Evolutionary conservation across 2,329 filamentous ascomycete genomes (phyloP), one percentile per base, ranked within the genome.

Genomic region (Fusarium nanum): DNA sequence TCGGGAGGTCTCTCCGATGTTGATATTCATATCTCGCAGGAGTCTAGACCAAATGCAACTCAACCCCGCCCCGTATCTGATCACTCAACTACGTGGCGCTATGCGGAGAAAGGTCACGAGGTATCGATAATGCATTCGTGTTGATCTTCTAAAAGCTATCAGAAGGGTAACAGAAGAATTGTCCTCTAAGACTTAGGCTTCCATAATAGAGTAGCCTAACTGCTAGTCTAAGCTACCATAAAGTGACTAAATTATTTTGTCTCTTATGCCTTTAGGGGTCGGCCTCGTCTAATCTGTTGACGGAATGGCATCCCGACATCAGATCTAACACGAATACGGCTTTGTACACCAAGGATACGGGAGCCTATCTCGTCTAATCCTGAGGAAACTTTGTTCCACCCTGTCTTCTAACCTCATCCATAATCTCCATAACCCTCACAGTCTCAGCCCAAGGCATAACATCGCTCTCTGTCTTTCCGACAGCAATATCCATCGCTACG

Each of bases 371-470:
- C n/a, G n/a, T n/a, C n/a, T n/a, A n/a, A n/a, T 79, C 76, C 27
- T 77, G 73, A 3, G 78, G 78, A 46, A 77, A 79, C 23, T 48
- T 66, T 0, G 76, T 70, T 0, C 76, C 78, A 0, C 77, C 78
- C n/a, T 80, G 78, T 11, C 68, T 70, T 40, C 84, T 73, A 11
- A 84, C 78, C 60, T 84, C 81, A 62, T 86, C 84, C 80, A 86
- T 78, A 20, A 85, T 77, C 57, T 81, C 79, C 78, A 86, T 76
- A 0, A 85, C 78, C 0, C 81, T 77, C 13, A 86, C 57, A 0
- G 83, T 85, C 74, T 85, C 83, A 0, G 76, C 71, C 81, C 81
- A 84, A 0, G 83, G 82, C 80, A 86, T 83, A 5, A 80, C 75
- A 1, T 72, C 72, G 55, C 78, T 84, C 67, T 85, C 75, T 8